These are phyloP conservation scores for Limnomonas spitsbergensis DNA, from an alignment of 139 green algal genomes.

Conservation along the genomic window DNA sequence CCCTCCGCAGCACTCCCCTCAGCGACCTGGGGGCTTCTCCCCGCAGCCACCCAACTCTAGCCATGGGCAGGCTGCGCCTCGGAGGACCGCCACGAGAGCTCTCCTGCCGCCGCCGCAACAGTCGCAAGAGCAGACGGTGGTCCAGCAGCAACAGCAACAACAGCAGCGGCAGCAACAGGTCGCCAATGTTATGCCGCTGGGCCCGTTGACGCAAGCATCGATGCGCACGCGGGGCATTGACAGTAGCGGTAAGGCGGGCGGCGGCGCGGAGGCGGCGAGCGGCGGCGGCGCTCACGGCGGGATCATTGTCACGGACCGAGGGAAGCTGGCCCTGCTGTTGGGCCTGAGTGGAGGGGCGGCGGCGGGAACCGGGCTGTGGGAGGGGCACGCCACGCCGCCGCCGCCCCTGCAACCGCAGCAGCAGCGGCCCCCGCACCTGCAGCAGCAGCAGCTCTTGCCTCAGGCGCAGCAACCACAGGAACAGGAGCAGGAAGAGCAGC, in stretches of 20 bases:
- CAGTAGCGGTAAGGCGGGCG: neutral
- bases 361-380: neutral
- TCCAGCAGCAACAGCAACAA: neutral
- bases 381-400: too few relatives aligned
- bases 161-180: neutral
- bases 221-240: neutral
- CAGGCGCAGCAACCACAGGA: too few relatives aligned
- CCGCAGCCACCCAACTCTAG: neutral
- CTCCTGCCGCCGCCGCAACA: too few relatives aligned
- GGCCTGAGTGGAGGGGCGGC: neutral
- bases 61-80: neutral
- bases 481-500: too few relatives aligned
- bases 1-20: too few relatives aligned
- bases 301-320: neutral
- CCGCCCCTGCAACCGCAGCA: too few relatives aligned
- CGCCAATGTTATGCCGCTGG: constrained; percentile 8
- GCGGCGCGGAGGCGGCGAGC: neutral
- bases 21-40: too few relatives aligned
- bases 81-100: neutral
- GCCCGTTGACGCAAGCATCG: neutral
- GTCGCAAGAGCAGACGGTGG: neutral
- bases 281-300: neutral
- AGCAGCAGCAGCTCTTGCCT: too few relatives aligned
- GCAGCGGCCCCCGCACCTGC: too few relatives aligned
- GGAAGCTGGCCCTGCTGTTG: constrained; percentile 1